These are phyloP conservation scores for Crithidia fasciculata DNA, from an alignment of 208 protist species.

Conservation along the genomic window DNA sequence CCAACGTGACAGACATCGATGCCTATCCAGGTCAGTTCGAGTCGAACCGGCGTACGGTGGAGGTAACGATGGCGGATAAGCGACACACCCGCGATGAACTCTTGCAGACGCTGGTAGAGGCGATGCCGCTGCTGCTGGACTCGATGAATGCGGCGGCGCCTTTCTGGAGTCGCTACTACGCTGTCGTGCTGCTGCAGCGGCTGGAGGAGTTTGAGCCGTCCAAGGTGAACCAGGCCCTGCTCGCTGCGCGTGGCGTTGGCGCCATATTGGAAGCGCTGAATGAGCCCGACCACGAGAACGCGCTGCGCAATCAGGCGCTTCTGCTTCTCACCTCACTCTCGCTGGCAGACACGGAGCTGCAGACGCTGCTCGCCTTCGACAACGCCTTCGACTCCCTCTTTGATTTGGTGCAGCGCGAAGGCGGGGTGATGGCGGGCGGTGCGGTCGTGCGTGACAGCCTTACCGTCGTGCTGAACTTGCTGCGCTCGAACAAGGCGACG, in stretches of 20 bases:
- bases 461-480: slow-evolving; percentile 82
- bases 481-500: slow-evolving; percentile 82
- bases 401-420: slow-evolving; percentile 51
- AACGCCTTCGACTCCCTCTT: slow-evolving; percentile 85
- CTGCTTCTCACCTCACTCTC: slow-evolving; percentile 71
- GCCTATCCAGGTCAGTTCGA: slow-evolving; percentile 45
- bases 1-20: slow-evolving; percentile 55
- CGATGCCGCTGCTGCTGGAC: slow-evolving; percentile 57
- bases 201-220: slow-evolving; percentile 70
- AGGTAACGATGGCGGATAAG: slow-evolving; percentile 43
- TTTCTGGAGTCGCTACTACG: slow-evolving; percentile 63
- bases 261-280: slow-evolving; percentile 65
- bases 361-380: slow-evolving; percentile 82
- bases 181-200: slow-evolving; percentile 65
- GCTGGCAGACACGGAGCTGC: slow-evolving; percentile 68
- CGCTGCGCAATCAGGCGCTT: slow-evolving; percentile 57
- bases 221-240: slow-evolving; percentile 56
- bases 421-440: slow-evolving; percentile 56
- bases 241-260: slow-evolving; percentile 63
- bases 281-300: slow-evolving; percentile 51
- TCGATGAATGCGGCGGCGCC: slow-evolving; percentile 33
- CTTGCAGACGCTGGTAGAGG: slow-evolving; percentile 45
- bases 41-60: slow-evolving; percentile 16
- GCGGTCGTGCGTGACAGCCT: slow-evolving; percentile 77
- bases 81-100: slow-evolving; percentile 55